These are phyloP conservation scores for Calonectria hawksworthii DNA, from an alignment of 2,329 filamentous ascomycete genomes.

Conservation along the genomic window DNA sequence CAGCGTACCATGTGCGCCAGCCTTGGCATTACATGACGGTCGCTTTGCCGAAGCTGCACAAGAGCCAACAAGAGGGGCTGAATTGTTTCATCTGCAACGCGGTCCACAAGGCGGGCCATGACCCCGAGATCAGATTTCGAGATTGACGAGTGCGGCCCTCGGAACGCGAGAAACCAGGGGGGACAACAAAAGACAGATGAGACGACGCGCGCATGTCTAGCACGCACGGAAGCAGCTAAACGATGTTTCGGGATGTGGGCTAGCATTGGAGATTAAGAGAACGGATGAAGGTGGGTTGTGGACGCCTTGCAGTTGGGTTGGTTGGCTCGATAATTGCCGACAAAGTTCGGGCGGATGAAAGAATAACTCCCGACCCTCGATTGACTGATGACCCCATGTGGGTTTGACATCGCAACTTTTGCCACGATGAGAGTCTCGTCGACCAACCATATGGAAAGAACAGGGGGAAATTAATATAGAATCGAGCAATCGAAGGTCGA, in stretches of 20 bases:
- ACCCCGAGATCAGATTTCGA: conserved; percentile 12
- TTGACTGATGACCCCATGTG: background rate
- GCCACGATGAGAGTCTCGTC: background rate
- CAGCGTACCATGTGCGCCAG: background rate
- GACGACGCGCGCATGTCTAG: background rate
- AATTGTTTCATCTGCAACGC: conserved; percentile 19
- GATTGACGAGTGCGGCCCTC: conserved; percentile 9
- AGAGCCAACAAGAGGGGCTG: conserved; percentile 11
- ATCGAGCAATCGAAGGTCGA: background rate
- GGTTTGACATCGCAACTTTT: background rate
- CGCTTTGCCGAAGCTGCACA: background rate
- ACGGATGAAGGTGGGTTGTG: background rate
- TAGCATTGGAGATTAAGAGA: background rate
- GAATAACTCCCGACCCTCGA: background rate
- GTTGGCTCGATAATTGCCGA: background rate
- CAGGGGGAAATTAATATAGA: background rate
- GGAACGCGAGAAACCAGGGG: background rate
- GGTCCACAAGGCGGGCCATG: conserved; percentile 9
- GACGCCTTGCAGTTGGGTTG: background rate
- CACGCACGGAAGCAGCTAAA: background rate
- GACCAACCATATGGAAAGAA: background rate
- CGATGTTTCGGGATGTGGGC: background rate
- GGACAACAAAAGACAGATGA: background rate
- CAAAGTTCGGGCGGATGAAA: background rate
- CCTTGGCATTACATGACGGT: conserved; percentile 4